Percentiles rank a stretch among this genome's conserved stretches.
phyloP scores from a whole-genome alignment of 2,329 filamentous ascomycete genomes.

The Alternaria brassicicola region DNA sequence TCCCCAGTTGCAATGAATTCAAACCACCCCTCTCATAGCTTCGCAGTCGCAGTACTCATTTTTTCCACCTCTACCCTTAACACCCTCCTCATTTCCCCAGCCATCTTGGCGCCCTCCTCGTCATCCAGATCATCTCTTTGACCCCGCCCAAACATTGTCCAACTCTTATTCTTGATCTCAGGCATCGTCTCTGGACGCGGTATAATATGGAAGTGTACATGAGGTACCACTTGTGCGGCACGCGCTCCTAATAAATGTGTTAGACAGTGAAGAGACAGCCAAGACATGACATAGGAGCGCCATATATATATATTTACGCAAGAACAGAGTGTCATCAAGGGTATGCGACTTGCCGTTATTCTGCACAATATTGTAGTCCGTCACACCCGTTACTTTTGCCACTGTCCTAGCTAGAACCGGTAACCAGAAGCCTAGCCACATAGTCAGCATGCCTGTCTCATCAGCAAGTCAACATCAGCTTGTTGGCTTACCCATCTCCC shows the following conservation, averaged over 20 bases:
- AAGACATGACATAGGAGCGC: not conserved
- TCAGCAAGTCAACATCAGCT: no score
- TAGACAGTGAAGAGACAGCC: not conserved
- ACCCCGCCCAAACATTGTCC: slow-evolving; percentile 83
- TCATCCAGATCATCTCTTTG: slow-evolving; percentile 76
- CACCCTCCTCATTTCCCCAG: slow-evolving; percentile 55
- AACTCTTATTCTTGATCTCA: slow-evolving; percentile 66
- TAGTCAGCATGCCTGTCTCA: not conserved
- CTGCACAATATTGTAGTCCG: slow-evolving; percentile 95
- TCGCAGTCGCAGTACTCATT: slow-evolving; percentile 17
- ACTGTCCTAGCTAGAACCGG: slow-evolving; percentile 76
- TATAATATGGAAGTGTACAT: slow-evolving; percentile 95
- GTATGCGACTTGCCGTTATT: slow-evolving; percentile 70
- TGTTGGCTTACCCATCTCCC: slow-evolving; percentile 64
- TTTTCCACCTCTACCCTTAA: slow-evolving; percentile 47
- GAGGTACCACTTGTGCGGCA: slow-evolving; percentile 89
- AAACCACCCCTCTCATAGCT: slow-evolving; percentile 1
- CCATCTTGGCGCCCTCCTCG: slow-evolving; percentile 69
- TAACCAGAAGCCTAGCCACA: slow-evolving; percentile 58
- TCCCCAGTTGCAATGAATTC: not conserved
- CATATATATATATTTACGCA: not conserved
- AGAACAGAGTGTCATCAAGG: not conserved
- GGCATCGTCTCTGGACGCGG: slow-evolving; percentile 68
- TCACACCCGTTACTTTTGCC: slow-evolving; percentile 69
- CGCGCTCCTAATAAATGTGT: slow-evolving; percentile 63